Evolutionary conservation across 2,329 filamentous ascomycete species (phyloP).

Genomic region (Pestalotiopsis sp.): DNA sequence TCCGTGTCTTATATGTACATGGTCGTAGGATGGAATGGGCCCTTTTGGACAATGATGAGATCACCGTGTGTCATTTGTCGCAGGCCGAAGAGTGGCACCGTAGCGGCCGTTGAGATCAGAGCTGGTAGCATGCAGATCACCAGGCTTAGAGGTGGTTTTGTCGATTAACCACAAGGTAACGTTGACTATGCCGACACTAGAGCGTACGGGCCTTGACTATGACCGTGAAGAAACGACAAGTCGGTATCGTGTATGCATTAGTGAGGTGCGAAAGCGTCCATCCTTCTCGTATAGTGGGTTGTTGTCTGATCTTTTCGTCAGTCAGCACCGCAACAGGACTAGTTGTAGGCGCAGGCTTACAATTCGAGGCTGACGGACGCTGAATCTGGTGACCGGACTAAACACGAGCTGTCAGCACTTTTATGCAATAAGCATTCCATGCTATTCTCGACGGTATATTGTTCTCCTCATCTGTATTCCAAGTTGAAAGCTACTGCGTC

Average conservation of each 20-base stretch:
- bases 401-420: background rate
- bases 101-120: background rate
- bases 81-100: background rate
- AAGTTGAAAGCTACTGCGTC: too few relatives aligned
- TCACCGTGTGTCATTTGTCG: background rate
- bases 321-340: background rate
- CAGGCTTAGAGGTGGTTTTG: background rate
- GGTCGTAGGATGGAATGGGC: background rate
- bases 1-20: background rate
- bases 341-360: conserved; percentile 3
- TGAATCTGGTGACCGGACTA: background rate
- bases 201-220: background rate
- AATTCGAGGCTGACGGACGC: background rate
- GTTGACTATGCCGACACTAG: background rate
- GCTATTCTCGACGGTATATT: too few relatives aligned
- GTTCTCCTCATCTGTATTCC: too few relatives aligned
- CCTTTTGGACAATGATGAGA: background rate
- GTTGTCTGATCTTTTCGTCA: background rate
- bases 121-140: background rate
- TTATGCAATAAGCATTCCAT: background rate
- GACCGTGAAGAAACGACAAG: background rate
- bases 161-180: background rate
- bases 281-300: background rate
- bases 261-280: background rate
- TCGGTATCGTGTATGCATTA: background rate